A percentile compares a stretch with the other conserved stretches of the same genome.
Conservation (phyloP, 2,329 filamentous ascomycete species). For the Macrophomina phaseolina region DNA sequence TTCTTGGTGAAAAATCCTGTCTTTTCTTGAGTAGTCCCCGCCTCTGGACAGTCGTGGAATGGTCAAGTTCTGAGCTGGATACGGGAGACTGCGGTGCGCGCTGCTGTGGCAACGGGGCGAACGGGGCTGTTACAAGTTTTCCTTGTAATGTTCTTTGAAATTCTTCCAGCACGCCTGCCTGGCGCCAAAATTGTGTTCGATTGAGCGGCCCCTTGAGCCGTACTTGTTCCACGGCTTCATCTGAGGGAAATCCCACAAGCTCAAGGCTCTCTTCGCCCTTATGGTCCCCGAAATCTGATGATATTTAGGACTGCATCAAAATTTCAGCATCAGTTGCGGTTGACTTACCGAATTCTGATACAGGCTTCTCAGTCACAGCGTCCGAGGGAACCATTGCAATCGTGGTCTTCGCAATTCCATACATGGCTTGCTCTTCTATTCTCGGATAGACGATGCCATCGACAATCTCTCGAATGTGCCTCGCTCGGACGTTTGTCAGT, state of each 20-base stretch:
- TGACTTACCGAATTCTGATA: slow-evolving; percentile 26
- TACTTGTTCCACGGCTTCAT: slow-evolving; percentile 48
- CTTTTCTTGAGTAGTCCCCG: slow-evolving; percentile 35
- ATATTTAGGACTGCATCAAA: not conserved
- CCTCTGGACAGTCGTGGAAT: slow-evolving; percentile 28
- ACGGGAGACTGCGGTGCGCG: slow-evolving; percentile 21
- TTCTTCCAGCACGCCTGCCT: slow-evolving; percentile 48
- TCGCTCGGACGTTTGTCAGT: slow-evolving; percentile 46
- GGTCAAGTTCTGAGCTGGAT: not conserved
- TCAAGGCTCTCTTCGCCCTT: slow-evolving; percentile 35
- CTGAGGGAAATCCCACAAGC: slow-evolving; percentile 47
- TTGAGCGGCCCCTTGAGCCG: slow-evolving; percentile 48
- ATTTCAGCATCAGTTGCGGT: not conserved
- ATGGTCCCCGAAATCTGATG: not conserved
- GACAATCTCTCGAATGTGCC: slow-evolving; percentile 48
- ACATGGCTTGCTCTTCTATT: slow-evolving; percentile 46
- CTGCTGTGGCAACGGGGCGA: not conserved
- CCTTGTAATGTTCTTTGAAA: slow-evolving; percentile 43
- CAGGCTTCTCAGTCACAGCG: slow-evolving; percentile 18
- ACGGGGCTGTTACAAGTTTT: slow-evolving; percentile 32
- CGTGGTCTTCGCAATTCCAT: slow-evolving; percentile 51
- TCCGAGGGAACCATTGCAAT: slow-evolving; percentile 54
- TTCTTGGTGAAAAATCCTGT: slow-evolving; percentile 26
- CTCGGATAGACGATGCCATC: slow-evolving; percentile 49
- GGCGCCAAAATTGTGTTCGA: slow-evolving; percentile 51